A percentile compares a stretch with the other conserved stretches of the same genome.
Conservation (phyloP, 768 basidiomycete genomes). For the Pleurotus djamor region DNA sequence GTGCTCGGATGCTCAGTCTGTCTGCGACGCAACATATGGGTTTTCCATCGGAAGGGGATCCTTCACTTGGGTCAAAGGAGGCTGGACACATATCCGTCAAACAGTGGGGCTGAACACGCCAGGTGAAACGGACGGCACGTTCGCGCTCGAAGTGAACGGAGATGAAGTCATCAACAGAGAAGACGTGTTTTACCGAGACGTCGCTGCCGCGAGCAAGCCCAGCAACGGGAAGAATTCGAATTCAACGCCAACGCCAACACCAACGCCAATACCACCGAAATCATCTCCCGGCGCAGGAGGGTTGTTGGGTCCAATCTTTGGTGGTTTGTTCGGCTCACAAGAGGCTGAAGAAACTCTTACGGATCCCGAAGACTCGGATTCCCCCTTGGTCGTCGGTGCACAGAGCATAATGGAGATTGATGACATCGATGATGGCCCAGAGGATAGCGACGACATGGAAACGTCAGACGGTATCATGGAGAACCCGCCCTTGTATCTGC, state of each 20-base stretch:
- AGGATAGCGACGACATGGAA: constrained; percentile 1
- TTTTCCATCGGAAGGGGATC: constrained; percentile 74
- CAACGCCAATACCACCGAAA: not conserved
- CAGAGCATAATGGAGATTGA: not conserved
- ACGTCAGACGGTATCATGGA: not conserved
- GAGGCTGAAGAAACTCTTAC: not conserved
- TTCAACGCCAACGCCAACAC: not conserved
- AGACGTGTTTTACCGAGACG: constrained; percentile 64
- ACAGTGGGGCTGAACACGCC: constrained; percentile 74
- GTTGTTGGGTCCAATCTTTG: constrained; percentile 8
- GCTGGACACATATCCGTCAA: constrained; percentile 74
- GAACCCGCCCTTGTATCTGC: constrained; percentile 4
- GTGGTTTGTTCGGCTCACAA: not conserved
- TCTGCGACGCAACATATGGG: constrained; percentile 67
- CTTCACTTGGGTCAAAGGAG: constrained; percentile 58
- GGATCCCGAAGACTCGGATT: not conserved
- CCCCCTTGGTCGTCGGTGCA: no score
- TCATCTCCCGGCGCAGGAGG: constrained; percentile 5
- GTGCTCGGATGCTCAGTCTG: constrained; percentile 56
- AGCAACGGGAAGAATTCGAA: not conserved
- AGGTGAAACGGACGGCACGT: constrained; percentile 63
- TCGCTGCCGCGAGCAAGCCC: constrained; percentile 7
- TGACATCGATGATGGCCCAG: not conserved
- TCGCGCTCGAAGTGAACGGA: constrained; percentile 66
- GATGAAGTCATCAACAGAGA: constrained; percentile 43